phyloP scores from a whole-genome alignment of 1,284 basidiomycete genomes.

The Pholiota adiposa region DNA sequence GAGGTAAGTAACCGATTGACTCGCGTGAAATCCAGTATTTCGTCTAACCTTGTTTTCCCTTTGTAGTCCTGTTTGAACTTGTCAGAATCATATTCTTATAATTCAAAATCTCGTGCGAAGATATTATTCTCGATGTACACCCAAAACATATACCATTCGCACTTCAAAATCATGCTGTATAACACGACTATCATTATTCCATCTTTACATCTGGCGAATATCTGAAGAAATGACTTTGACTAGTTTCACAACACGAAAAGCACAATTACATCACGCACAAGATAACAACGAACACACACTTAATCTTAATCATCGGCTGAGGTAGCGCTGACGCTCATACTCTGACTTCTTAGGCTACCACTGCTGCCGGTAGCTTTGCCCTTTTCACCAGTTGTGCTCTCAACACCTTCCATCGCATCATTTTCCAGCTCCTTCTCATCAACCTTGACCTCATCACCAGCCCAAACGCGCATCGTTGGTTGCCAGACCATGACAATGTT shows the following conservation, averaged over 20 bases:
- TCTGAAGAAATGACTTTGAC: not conserved
- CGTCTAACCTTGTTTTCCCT: conserved; percentile 15
- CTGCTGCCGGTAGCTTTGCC: conserved; percentile 30
- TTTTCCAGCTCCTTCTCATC: conserved; percentile 79
- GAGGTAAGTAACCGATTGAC: conserved; percentile 47
- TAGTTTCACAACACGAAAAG: not conserved
- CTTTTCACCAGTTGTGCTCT: conserved; percentile 41
- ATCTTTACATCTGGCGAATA: not conserved
- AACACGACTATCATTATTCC: conserved; percentile 9
- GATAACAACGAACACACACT: not conserved
- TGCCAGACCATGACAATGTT: conserved; percentile 91
- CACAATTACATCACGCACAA: not conserved
- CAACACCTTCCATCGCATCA: conserved; percentile 77
- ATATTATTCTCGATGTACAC: conserved; percentile 17
- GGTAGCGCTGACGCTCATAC: conserved; percentile 57
- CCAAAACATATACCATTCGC: conserved; percentile 4
- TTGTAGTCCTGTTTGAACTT: conserved; percentile 73
- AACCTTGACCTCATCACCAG: conserved; percentile 78
- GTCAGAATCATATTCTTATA: conserved; percentile 67
- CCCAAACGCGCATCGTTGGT: conserved; percentile 87
- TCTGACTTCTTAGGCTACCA: conserved; percentile 49
- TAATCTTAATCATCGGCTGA: conserved; percentile 36
- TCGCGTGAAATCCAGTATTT: conserved; percentile 29
- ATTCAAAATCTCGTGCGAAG: conserved; percentile 16
- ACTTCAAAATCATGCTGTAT: conserved; percentile 8